phyloP scores from a whole-genome alignment of 805 yeast genomes.

The Yarrowia divulgata region DNA sequence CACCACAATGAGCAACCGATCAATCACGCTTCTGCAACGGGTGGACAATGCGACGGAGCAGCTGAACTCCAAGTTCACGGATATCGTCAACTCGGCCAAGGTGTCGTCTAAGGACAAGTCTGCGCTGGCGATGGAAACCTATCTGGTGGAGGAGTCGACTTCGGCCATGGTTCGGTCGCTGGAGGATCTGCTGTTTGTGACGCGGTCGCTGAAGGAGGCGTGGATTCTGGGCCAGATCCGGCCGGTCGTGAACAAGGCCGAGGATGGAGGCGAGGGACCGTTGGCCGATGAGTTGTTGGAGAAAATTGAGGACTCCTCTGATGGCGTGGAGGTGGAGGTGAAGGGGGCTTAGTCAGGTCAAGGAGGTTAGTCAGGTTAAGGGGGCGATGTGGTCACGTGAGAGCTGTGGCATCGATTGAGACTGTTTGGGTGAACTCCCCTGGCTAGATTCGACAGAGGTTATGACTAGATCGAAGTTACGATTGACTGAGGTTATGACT shows the following conservation, averaged over 20 bases:
- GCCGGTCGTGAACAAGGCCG: conserved; percentile 42
- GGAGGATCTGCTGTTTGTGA: conserved; percentile 52
- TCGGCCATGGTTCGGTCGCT: conserved; percentile 51
- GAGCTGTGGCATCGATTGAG: no score
- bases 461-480: no score
- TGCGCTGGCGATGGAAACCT: conserved; percentile 52
- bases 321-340: neutral
- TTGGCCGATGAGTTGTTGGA: conserved; percentile 18
- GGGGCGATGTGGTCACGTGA: neutral
- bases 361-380: no score
- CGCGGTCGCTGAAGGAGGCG: conserved; percentile 54
- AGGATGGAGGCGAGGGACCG: conserved; percentile 24
- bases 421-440: no score
- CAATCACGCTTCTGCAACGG: conserved; percentile 43
- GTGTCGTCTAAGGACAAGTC: conserved; percentile 49
- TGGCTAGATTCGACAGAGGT: no score
- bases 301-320: conserved; percentile 2
- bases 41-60: conserved; percentile 46
- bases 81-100: conserved; percentile 47
- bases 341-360: neutral
- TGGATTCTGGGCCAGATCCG: conserved; percentile 54
- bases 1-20: conserved; percentile 21
- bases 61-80: conserved; percentile 46
- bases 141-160: conserved; percentile 52
- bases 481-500: no score